Conservation (phyloP, 75 land plant genomes). For the Chamaecyparis obtusa region DNA sequence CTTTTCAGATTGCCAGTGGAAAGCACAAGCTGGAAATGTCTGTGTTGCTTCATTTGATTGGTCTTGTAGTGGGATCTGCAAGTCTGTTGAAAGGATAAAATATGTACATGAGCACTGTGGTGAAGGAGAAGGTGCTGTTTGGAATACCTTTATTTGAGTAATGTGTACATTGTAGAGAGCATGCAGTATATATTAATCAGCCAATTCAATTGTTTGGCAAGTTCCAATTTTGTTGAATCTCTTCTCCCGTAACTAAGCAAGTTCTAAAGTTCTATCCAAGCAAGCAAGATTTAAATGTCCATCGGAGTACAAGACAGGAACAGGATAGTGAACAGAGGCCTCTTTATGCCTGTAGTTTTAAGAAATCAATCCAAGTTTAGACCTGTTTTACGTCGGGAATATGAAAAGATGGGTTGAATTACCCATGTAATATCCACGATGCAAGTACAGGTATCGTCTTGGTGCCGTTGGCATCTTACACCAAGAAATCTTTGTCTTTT, state of each 20-base stretch:
- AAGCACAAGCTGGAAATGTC: constrained; percentile 58
- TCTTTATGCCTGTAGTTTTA: background rate
- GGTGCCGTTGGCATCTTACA: background rate
- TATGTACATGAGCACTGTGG: constrained; percentile 59
- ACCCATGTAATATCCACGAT: background rate
- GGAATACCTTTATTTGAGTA: constrained; percentile 29
- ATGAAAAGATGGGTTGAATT: background rate
- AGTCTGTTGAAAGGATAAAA: constrained; percentile 65
- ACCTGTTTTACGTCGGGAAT: background rate
- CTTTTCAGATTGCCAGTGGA: constrained; percentile 65
- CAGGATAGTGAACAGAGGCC: background rate
- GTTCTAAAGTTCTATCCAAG: background rate
- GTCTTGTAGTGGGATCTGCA: constrained; percentile 88
- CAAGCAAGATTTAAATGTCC: background rate
- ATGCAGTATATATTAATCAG: background rate
- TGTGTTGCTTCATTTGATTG: constrained; percentile 81
- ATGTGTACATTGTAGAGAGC: background rate
- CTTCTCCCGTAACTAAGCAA: background rate
- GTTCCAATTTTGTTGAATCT: background rate
- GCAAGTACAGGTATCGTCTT: background rate
- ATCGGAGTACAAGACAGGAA: background rate
- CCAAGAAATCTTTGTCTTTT: background rate
- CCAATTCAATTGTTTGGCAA: background rate
- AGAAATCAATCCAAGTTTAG: background rate
- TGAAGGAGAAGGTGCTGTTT: constrained; percentile 60